Base-by-base conservation (phyloP, 768 basidiomycete genomes). In the Boletus edulis region DNA sequence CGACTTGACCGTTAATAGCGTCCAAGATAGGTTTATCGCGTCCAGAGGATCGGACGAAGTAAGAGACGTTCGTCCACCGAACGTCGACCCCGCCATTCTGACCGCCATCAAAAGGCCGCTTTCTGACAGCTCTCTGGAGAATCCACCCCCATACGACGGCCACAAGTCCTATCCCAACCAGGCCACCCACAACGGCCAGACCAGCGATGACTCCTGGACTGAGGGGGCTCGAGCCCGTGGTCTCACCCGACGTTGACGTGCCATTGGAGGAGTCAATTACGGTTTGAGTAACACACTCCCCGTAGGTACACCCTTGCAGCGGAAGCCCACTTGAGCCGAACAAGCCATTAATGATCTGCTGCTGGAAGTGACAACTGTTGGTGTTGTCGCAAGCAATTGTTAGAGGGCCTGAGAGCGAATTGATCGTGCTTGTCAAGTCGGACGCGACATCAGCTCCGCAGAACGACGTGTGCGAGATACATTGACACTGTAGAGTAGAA, bases 191-290 rank as follows among this genome's bases (percentile, higher is more conserved):
- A 24, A 94, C 89, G 0, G 87, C 92, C 29, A 98, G 72, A 13
- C 95, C 95, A 35, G 90, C 94, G 54, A 97, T 91, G 22, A 97
- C 94, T 2, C 95, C 94, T 1, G 85, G 81, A 52, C 83, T 79
- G 10, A 97, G 81, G 17, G 79, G 72, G 34, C 75, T 75, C 5
- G 76, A 73, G 13, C 73, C 65, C 0, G 61, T 58, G 1, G 59
- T 61, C 14, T 65, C 44, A 17, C 75, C 53, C 3, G 71, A 61
- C 8, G 62, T 48, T 3, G 72, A 73, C 2, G 76, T 70, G 47
- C 71, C 73, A 9, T 72, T 74, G 31, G 73, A 66, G 3, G 77
- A 74, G 65, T 94, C 87, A 52, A 97, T 85, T 37, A 89, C 85
- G 54, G 78, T 80, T 67, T 96, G 93, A 4, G 80, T 73, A 15